Evolutionary conservation across 2,329 filamentous ascomycete species (phyloP).

Genomic region (Zymoseptoria ardabiliae): DNA sequence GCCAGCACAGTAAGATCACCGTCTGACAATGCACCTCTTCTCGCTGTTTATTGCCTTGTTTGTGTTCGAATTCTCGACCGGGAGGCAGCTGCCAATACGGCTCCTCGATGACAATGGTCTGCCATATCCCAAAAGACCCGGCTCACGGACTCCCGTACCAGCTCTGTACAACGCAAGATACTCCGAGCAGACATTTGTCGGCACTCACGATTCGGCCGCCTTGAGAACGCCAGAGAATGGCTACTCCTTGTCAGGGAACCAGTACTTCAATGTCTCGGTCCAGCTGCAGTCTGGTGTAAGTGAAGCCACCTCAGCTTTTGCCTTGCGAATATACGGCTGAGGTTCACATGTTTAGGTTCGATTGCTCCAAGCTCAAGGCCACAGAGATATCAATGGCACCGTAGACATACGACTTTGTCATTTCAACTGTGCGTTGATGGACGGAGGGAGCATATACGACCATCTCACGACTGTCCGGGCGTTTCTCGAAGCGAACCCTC

Average conservation of each 20-base stretch:
- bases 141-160: slow-evolving; percentile 19
- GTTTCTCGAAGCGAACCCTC: slow-evolving; percentile 19
- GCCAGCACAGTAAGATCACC: background rate
- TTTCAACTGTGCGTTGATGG: slow-evolving; percentile 25
- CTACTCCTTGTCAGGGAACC: slow-evolving; percentile 25
- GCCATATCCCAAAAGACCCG: slow-evolving; percentile 16
- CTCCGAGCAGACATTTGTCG: slow-evolving; percentile 53
- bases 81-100: background rate
- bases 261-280: slow-evolving; percentile 40
- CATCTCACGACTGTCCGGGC: slow-evolving; percentile 11
- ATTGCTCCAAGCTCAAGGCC: slow-evolving; percentile 22
- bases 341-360: slow-evolving; percentile 3
- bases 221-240: slow-evolving; percentile 37
- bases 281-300: slow-evolving; percentile 43
- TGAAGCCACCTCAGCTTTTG: background rate
- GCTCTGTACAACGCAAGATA: slow-evolving; percentile 51
- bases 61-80: background rate
- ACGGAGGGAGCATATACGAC: slow-evolving; percentile 19
- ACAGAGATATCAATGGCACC: slow-evolving; percentile 15
- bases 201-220: slow-evolving; percentile 59
- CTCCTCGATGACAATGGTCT: background rate
- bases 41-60: background rate
- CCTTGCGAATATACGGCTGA: background rate
- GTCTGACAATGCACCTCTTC: background rate
- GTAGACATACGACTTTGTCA: slow-evolving; percentile 22